Evolutionary conservation across 257 asterid genomes (phyloP), one percentile per base, ranked within the genome.

Genomic region (Nicotiana tomentosiformis): DNA sequence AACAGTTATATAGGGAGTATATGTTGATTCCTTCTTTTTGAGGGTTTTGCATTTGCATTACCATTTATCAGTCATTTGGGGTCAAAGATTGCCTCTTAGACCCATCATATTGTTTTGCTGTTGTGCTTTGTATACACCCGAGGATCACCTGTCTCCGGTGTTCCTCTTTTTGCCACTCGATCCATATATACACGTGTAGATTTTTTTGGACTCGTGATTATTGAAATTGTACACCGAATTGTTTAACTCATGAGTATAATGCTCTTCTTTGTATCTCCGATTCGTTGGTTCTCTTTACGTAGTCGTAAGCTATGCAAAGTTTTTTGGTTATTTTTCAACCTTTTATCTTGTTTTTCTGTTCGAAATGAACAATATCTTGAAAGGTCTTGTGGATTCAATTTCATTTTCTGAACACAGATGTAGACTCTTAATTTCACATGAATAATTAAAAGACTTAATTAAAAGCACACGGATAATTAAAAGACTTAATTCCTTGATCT

Each of bases 111-210:
- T 76, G 46, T 51, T 76, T 7, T 51, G 2, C 26, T 76, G 64
- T 76, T 76, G 64, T 76, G 80, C 62, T 76, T 76, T 76, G 64
- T 76, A 51, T 32, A 76, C 43, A 51, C 64, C 16, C 26, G 80
- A 76, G 80, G 80, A 26, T 76, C 46, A 76, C 46, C 61, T 1
- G 23, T 74, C 61, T 49, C 16, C 0, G 46, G 46, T 76, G 43
- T 26, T 51, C 64, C 80, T 76, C 64, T 49, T 76, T 76, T 76
- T 76, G 80, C 80, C 64, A 49, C 29, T 74, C 8, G 46, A 74
- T 49, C 80, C 79, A 72, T 72, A n/a, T 72, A 72, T 72, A 72
- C 60, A 46, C 79, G 61, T 46, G 78, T 46, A 49, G 61, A 72
- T 12, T 46, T 72, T 72, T 72, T 46, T 72, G 79, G 7, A 72